Percentiles rank a stretch among this genome's conserved stretches.
These are phyloP conservation scores for Berkeleyomyces rouxiae DNA, from an alignment of 2,329 filamentous ascomycete species.

Conservation along the genomic window DNA sequence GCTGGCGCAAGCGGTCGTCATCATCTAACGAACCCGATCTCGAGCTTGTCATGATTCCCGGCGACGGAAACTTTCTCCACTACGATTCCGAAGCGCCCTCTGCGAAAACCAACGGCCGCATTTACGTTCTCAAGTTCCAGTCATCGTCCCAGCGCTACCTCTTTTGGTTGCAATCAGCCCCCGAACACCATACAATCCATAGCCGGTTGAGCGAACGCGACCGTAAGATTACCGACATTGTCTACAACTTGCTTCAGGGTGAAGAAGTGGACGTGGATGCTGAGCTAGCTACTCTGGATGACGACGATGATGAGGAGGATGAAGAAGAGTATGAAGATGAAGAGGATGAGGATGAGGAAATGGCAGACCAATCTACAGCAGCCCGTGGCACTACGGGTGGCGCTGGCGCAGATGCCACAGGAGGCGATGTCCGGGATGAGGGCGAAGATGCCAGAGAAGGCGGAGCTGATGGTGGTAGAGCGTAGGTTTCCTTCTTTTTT, in stretches of 20 bases:
- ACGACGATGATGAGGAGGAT: slow-evolving; percentile 41
- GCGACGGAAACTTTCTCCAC: slow-evolving; percentile 72
- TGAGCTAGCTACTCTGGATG: slow-evolving; percentile 47
- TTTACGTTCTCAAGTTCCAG: slow-evolving; percentile 85
- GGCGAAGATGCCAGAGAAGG: slow-evolving; percentile 78
- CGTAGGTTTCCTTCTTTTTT: slow-evolving; percentile 55
- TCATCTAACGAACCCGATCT: slow-evolving; percentile 54
- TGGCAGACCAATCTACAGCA: slow-evolving; percentile 45
- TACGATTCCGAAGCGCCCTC: slow-evolving; percentile 46
- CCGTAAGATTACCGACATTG: slow-evolving; percentile 71
- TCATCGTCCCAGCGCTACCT: slow-evolving; percentile 83
- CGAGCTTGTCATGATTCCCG: slow-evolving; percentile 86
- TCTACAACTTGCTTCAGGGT: slow-evolving; percentile 70
- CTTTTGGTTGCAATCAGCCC: slow-evolving; percentile 90
- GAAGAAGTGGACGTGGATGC: slow-evolving; percentile 67
- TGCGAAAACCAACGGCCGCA: slow-evolving; percentile 64
- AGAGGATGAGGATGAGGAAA: slow-evolving; percentile 7
- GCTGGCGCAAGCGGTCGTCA: slow-evolving; percentile 73
- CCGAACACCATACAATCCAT: slow-evolving; percentile 49
- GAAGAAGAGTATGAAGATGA: slow-evolving; percentile 49
- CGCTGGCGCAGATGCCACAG: slow-evolving; percentile 72
- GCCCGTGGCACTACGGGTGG: slow-evolving; percentile 51
- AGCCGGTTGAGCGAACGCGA: slow-evolving; percentile 75
- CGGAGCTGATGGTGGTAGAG: slow-evolving; percentile 92
- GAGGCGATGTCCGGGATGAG: slow-evolving; percentile 81